Evolutionary conservation across 805 yeast genomes (phyloP).

Genomic region (Kuraishia piskuri): DNA sequence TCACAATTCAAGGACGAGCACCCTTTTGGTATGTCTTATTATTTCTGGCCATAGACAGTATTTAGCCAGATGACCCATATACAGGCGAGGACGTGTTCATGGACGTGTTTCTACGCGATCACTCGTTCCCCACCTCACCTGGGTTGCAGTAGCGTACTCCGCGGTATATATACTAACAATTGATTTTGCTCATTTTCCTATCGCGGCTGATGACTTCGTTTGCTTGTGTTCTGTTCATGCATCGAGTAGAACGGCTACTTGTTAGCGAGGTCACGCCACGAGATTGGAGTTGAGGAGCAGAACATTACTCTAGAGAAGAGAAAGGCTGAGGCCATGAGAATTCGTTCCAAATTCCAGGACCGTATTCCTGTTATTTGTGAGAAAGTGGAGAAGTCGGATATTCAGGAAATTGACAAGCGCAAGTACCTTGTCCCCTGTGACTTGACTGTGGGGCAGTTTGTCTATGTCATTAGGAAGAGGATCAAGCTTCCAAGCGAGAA

Average conservation of each 20-base stretch:
- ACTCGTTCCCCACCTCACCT: too few species aligned
- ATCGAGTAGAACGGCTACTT: neutral
- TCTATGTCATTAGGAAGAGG: slow-evolving; percentile 93
- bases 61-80: neutral
- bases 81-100: neutral
- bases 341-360: slow-evolving; percentile 80
- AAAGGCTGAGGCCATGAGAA: slow-evolving; percentile 89
- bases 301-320: slow-evolving; percentile 56
- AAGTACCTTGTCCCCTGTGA: slow-evolving; percentile 95
- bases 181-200: neutral
- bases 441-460: slow-evolving; percentile 95
- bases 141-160: slow-evolving; percentile 1
- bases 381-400: slow-evolving; percentile 92
- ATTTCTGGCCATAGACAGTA: neutral
- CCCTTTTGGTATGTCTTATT: slow-evolving; percentile 68
- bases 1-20: slow-evolving; percentile 93
- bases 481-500: slow-evolving; percentile 93
- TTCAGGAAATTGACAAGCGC: slow-evolving; percentile 94
- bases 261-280: neutral
- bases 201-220: neutral
- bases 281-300: neutral
- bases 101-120: neutral
- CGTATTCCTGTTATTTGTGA: slow-evolving; percentile 97
- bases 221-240: neutral
- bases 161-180: neutral